These are phyloP conservation scores for Phialophora chinensis DNA, from an alignment of 2,329 filamentous ascomycete species.

Conservation along the genomic window DNA sequence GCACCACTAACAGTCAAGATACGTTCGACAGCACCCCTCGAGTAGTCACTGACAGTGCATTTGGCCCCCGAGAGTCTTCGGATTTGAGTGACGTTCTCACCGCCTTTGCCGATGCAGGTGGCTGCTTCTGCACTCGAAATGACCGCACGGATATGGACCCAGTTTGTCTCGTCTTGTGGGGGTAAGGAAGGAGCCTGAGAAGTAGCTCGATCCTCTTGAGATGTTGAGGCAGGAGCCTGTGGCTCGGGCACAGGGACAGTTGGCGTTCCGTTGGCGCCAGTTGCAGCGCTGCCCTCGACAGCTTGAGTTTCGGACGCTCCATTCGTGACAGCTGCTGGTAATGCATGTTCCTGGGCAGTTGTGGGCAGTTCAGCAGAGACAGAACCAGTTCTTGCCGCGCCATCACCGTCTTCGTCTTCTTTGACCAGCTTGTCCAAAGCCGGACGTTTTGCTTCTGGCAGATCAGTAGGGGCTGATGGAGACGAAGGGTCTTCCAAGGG, in stretches of 20 bases:
- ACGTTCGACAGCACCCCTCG: slow-evolving; percentile 94
- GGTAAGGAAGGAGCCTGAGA: slow-evolving; percentile 50
- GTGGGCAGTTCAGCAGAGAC: slow-evolving; percentile 33
- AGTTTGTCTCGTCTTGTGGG: slow-evolving; percentile 86
- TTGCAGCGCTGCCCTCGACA: slow-evolving; percentile 57
- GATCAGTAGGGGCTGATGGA: slow-evolving; percentile 85
- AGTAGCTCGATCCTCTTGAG: slow-evolving; percentile 58
- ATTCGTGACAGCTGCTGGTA: slow-evolving; percentile 49
- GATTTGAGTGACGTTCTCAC: slow-evolving; percentile 98
- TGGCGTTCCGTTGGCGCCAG: slow-evolving; percentile 21
- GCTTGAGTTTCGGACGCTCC: slow-evolving; percentile 65
- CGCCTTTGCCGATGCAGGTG: slow-evolving; percentile 97
- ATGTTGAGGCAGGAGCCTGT: slow-evolving; percentile 64
- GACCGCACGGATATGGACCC: slow-evolving; percentile 96
- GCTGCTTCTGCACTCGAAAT: slow-evolving; percentile 97
- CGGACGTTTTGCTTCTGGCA: slow-evolving; percentile 95
- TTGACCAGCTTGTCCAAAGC: slow-evolving; percentile 91
- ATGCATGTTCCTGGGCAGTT: slow-evolving; percentile 38
- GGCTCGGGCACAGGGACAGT: slow-evolving; percentile 53
- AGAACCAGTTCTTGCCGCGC: slow-evolving; percentile 48
- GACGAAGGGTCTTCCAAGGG: slow-evolving; percentile 97
- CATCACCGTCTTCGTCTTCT: slow-evolving; percentile 54
- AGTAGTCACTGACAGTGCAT: slow-evolving; percentile 98
- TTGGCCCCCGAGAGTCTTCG: slow-evolving; percentile 93
- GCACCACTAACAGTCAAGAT: slow-evolving; percentile 96